Evolutionary conservation across 306 rosid species (phyloP).

Genomic region (Trifolium fragiferum): DNA sequence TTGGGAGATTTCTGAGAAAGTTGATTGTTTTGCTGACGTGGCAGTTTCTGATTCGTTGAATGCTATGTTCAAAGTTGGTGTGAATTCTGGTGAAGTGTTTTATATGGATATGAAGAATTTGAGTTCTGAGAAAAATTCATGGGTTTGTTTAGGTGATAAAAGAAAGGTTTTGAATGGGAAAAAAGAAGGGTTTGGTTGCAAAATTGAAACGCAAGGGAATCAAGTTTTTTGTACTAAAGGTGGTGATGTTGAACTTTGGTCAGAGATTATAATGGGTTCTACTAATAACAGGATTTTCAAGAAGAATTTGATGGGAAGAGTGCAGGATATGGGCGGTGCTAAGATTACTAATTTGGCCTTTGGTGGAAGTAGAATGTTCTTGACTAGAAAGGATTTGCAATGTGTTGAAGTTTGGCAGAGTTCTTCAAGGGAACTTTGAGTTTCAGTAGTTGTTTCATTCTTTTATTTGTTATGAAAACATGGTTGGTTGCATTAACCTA

Average conservation of each 20-base stretch:
- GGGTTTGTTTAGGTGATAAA: slow-evolving; percentile 76
- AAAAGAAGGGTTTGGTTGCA: slow-evolving; percentile 84
- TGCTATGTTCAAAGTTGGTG: slow-evolving; percentile 83
- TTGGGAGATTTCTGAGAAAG: slow-evolving; percentile 75
- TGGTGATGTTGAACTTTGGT: slow-evolving; percentile 82
- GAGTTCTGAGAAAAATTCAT: slow-evolving; percentile 57
- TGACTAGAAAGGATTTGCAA: slow-evolving; percentile 78
- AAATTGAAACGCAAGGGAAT: slow-evolving; percentile 77
- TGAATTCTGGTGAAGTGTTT: slow-evolving; percentile 69
- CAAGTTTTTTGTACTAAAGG: slow-evolving; percentile 83
- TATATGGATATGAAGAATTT: slow-evolving; percentile 71
- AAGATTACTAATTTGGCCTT: slow-evolving; percentile 68
- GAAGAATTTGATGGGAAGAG: slow-evolving; percentile 83
- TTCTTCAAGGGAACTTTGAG: slow-evolving; percentile 62
- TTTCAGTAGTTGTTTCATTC: not conserved
- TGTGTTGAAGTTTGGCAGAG: slow-evolving; percentile 95
- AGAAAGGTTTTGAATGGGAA: slow-evolving; percentile 65
- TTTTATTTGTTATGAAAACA: not conserved
- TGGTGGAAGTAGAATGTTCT: slow-evolving; percentile 93
- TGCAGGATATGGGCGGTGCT: slow-evolving; percentile 72
- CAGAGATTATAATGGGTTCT: slow-evolving; percentile 68
- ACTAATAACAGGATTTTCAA: slow-evolving; percentile 60
- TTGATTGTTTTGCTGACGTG: slow-evolving; percentile 85
- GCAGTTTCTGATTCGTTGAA: slow-evolving; percentile 67
- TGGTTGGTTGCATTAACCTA: not conserved